A percentile compares a stretch with the other conserved stretches of the same genome.
Evolutionary conservation across 1,284 basidiomycete genomes (phyloP).

Genomic region (Puccinia coronata): DNA sequence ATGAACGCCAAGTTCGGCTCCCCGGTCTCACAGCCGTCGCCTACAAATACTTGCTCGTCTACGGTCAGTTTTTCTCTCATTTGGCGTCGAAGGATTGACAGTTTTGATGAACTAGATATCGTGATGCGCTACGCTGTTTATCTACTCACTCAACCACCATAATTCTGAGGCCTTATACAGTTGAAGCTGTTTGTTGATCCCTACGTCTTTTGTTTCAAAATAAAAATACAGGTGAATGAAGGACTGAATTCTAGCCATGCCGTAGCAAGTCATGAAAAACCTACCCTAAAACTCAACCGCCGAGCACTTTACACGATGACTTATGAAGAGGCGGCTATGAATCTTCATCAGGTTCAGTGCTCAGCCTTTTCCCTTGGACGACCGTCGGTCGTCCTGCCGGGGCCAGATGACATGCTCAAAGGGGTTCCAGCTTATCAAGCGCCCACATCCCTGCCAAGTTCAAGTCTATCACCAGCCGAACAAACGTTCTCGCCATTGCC

Average conservation of each 20-base stretch:
- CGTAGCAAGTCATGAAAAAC: background rate
- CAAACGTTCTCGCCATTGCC: constrained; percentile 4
- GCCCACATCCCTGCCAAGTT: background rate
- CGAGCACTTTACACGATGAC: constrained; percentile 10
- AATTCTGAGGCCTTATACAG: background rate
- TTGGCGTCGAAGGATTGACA: background rate
- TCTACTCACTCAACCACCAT: background rate
- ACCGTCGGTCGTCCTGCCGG: background rate
- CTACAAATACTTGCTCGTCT: constrained; percentile 23
- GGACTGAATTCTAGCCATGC: background rate
- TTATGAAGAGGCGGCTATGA: constrained; percentile 29
- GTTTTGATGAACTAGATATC: background rate
- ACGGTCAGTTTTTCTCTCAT: constrained; percentile 13
- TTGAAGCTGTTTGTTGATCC: background rate
- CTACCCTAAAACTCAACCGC: constrained; percentile 4
- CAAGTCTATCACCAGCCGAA: constrained; percentile 24
- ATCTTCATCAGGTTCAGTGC: constrained; percentile 22
- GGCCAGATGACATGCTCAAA: constrained; percentile 15
- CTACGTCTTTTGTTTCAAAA: background rate
- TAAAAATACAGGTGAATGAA: constrained; percentile 12
- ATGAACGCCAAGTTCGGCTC: constrained; percentile 18
- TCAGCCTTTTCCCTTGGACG: background rate
- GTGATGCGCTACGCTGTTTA: background rate
- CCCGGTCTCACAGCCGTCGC: constrained; percentile 6
- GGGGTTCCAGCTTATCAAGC: constrained; percentile 1